These are phyloP conservation scores for Magnusiomyces tetraspermus DNA, from an alignment of 1,139 yeast genomes.

Conservation along the genomic window DNA sequence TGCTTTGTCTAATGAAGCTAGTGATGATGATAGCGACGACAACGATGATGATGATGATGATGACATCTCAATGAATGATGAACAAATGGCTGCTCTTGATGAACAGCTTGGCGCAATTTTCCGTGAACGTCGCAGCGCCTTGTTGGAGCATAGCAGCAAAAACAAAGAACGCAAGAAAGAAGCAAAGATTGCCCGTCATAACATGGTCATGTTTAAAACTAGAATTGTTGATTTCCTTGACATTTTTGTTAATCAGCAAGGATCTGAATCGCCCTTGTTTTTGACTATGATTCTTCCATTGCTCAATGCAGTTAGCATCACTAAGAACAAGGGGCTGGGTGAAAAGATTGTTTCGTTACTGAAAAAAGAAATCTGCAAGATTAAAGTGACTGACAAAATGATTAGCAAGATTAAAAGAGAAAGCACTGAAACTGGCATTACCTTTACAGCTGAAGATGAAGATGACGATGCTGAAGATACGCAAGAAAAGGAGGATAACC, in stretches of 20 bases:
- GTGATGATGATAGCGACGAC: slow-evolving; percentile 42
- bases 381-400: slow-evolving; percentile 24
- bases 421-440: slow-evolving; percentile 15
- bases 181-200: slow-evolving; percentile 66
- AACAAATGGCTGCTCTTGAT: slow-evolving; percentile 93
- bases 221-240: slow-evolving; percentile 72
- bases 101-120: slow-evolving; percentile 75
- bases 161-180: slow-evolving; percentile 42
- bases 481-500: slow-evolving; percentile 17
- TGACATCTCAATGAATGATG: slow-evolving; percentile 88
- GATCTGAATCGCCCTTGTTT: slow-evolving; percentile 30
- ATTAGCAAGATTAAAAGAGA: not conserved
- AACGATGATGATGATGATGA: slow-evolving; percentile 40
- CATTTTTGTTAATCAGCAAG: slow-evolving; percentile 33
- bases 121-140: slow-evolving; percentile 43
- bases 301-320: slow-evolving; percentile 50
- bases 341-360: slow-evolving; percentile 66
- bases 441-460: slow-evolving; percentile 12
- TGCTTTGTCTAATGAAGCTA: slow-evolving; percentile 30
- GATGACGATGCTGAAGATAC: slow-evolving; percentile 17
- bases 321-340: slow-evolving; percentile 61
- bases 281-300: slow-evolving; percentile 50
- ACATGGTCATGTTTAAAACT: slow-evolving; percentile 68
- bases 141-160: slow-evolving; percentile 18
- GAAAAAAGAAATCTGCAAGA: slow-evolving; percentile 54